Evolutionary conservation across 345 rosid species (phyloP).

Genomic region (Chamaenerion angustifolium): DNA sequence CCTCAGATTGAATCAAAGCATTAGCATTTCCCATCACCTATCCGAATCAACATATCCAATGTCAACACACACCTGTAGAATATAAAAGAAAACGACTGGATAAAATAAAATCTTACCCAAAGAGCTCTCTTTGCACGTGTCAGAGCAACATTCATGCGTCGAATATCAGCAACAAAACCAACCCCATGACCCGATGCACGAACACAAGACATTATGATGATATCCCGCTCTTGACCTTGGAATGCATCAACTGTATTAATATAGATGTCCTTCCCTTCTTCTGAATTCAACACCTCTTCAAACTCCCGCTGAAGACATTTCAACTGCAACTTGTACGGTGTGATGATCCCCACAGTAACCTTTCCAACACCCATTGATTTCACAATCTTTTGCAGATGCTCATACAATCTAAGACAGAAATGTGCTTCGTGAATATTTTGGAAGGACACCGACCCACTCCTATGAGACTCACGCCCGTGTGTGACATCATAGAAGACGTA

Average conservation of each 20-base stretch:
- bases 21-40: constrained; percentile 97
- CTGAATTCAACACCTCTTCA: constrained; percentile 59
- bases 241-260: constrained; percentile 97
- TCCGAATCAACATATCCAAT: constrained; percentile 2
- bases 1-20: constrained; percentile 72
- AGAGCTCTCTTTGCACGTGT: constrained; percentile 94
- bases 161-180: constrained; percentile 93
- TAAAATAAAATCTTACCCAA: constrained; percentile 59
- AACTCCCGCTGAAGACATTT: constrained; percentile 91
- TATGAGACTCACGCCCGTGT: constrained; percentile 91
- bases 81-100: constrained; percentile 3
- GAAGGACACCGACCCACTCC: constrained; percentile 94
- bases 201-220: constrained; percentile 97
- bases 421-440: constrained; percentile 91
- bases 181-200: constrained; percentile 94
- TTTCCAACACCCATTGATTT: constrained; percentile 60
- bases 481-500: constrained; percentile 76
- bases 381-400: constrained; percentile 72
- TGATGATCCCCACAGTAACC: constrained; percentile 80
- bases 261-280: constrained; percentile 87
- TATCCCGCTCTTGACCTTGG: constrained; percentile 99
- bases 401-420: constrained; percentile 75
- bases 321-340: constrained; percentile 94
- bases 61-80: too few relatives aligned
- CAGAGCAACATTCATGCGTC: constrained; percentile 98